Evolutionary conservation across 805 yeast genomes (phyloP), one percentile per base, ranked within the genome.

Genomic region (Metschnikowia reukaufii): DNA sequence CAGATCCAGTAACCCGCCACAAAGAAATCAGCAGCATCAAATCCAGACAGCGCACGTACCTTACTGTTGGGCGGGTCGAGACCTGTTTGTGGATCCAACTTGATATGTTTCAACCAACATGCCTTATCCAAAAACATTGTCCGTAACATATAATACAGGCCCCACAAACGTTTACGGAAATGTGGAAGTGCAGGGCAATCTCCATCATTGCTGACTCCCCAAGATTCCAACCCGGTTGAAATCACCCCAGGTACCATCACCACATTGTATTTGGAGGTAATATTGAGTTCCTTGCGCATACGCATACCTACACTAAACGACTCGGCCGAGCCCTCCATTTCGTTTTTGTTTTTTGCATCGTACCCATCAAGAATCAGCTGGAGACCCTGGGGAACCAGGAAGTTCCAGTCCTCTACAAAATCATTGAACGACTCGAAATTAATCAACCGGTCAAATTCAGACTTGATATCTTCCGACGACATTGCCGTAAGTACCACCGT

Each of bases 1-100:
- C 99, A 94, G 59, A 94, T 88, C 99, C 99, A 94, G 65, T 94
- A 94, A 0, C 99, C 99, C 3, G 97, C 88, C 66, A 94, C 83
- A 60, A 94, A 94, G 66, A 89, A 94, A 67, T 94, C 99, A 0
- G 97, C 94, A 1, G 97, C 94, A 58, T 91, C 97, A 64, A 94
- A 88, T 0, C 99, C 99, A 63, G 88, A 96, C 0, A 97, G 92
- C 0, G 98, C 95, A 47, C 99, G 73, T 20, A 94, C 62, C 56
- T 76, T 85, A 56, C 88, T 78, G 44, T 86, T 79, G 1, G 86
- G 85, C 0, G 99, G 99, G 63, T 94, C 99, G 20, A 94, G 69
- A 0, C 99, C 99, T 0, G 98, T 94, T 47, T 81, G 83, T 0
- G 90, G 84, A 64, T 94, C 98, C 32, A 94, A 72, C 85, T 83